Evolutionary conservation across 2,329 filamentous ascomycete species (phyloP), one percentile per base, ranked within the genome.

Genomic region (Paracoccidioides lutzii): DNA sequence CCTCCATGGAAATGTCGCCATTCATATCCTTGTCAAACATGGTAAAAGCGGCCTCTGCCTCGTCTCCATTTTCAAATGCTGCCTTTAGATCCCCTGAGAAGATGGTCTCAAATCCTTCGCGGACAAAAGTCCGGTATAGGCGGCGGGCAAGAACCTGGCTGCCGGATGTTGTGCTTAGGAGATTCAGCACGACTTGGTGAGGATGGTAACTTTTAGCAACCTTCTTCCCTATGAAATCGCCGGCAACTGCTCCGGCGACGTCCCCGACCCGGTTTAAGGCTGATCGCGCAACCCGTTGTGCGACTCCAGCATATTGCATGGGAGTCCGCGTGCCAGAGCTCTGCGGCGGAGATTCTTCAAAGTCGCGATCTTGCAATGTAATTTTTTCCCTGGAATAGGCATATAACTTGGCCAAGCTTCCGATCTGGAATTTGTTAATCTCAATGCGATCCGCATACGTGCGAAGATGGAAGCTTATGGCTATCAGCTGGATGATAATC

Each of bases 1-100:
- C 91, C 65, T 95, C 89, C 81, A 95, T 90, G 0, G 88, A 94
- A 52, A 96, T 95, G 65, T 97, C 91, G 3, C 90, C 91, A 60
- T 97, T 97, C 75, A 96, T 82, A 64, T 97, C 91, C 67, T 93
- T 94, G 73, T 97, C 91, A 62, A 96, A 96, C 76, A 96, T 90
- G 62, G 78, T 77, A 65, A 97, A 96, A 0, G 90, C 90, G 2
- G 87, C 87, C 54, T 93, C 86, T 0, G 90, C 88, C 66, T 96
- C 91, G 12, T 96, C 90, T 15, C 85, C 79, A 30, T 84, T 87
- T 8, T 85, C 80, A 63, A 95, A 96, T 0, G 88, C 90, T 9
- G 79, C 75, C 59, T 83, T 84, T 54, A 97, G 72, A 64, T 96
- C 90, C 7, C 90, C 88, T 0, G 84, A 78, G 22, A 82, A 79